phyloP scores from a whole-genome alignment of 805 yeast species.

The Limtongia smithiae region DNA sequence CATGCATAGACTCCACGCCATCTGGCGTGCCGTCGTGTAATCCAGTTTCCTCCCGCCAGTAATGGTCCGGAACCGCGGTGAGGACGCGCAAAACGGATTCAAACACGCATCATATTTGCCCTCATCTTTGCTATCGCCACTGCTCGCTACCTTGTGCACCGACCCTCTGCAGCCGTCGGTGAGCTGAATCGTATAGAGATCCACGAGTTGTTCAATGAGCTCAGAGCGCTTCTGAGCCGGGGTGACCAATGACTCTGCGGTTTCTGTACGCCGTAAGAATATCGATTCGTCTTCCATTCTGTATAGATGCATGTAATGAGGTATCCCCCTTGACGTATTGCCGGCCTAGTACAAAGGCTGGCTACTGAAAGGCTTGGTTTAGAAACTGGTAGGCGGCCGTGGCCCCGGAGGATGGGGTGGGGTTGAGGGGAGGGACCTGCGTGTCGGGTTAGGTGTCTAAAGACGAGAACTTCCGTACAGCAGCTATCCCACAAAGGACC shows the following conservation, averaged over 20 bases:
- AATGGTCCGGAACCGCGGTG: constrained; percentile 1
- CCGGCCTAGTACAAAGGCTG: too few relatives aligned
- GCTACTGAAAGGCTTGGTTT: too few relatives aligned
- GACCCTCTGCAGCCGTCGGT: constrained; percentile 2
- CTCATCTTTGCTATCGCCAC: too few relatives aligned
- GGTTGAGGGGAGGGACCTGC: too few relatives aligned
- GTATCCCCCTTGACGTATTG: too few relatives aligned
- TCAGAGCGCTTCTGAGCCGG: not conserved
- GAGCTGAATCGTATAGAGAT: constrained; percentile 5
- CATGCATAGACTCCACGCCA: constrained; percentile 18
- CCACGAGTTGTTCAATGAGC: not conserved
- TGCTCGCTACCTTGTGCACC: too few relatives aligned
- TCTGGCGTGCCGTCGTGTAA: constrained; percentile 5
- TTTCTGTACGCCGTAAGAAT: not conserved
- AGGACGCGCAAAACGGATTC: constrained; percentile 17
- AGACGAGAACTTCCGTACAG: too few relatives aligned
- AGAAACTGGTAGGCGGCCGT: too few relatives aligned
- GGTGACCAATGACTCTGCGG: not conserved
- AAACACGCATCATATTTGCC: constrained; percentile 3
- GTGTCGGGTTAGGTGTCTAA: too few relatives aligned
- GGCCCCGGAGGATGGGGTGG: too few relatives aligned
- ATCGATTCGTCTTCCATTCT: not conserved
- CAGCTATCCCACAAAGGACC: too few relatives aligned
- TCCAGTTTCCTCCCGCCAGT: not conserved
- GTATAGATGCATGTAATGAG: too few relatives aligned